Base-by-base conservation (phyloP, 768 basidiomycete genomes). In the Lentinula raphanica region DNA sequence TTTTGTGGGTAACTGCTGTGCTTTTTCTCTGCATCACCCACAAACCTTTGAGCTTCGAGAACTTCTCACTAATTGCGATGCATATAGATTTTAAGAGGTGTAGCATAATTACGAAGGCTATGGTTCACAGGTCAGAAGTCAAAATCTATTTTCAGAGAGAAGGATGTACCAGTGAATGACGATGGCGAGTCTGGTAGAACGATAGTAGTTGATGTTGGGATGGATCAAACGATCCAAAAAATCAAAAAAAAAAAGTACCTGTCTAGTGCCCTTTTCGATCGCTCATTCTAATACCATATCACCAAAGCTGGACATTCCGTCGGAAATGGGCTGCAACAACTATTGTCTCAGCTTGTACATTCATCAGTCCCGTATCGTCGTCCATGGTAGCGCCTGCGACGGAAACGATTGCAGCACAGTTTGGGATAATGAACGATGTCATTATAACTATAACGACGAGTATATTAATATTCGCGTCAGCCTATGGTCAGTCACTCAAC, bases 341-440 rank as follows among this genome's bases (percentile, higher is more conserved):
- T n/a, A 76, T 87, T 25, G 81, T 88, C 0, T 88, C 87, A 0
- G 73, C 76, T 0, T 90, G 86, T 66, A 85, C 87, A 0, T 86
- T 88, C 65, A 86, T 88, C 38, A 77, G 75, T 11, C 86, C 88
- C 0, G 74, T 90, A 0, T 84, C 88, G 0, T 92, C 90, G 3
- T 82, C 87, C 6, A 89, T 89, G 84, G 72, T 90, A 1, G 85
- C 90, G 0, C 88, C 88, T 0, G 88, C 88, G 0, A 72, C 76
- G 0, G 60, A 61, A 3, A 76, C 81, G 54, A 63, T 92, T 0
- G 84, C 56, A 1, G 44, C 40, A 9, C 67, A 82, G 23, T 85
- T 91, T 60, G 75, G 80, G 1, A 78, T 90, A 28, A 82, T 77
- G 11, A 83, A 66, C 64, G 60, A 64, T 2, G 78, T 74, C 0